Evolutionary conservation across 2,329 filamentous ascomycete species (phyloP).

Genomic region (Ophiostoma triangulosporum): DNA sequence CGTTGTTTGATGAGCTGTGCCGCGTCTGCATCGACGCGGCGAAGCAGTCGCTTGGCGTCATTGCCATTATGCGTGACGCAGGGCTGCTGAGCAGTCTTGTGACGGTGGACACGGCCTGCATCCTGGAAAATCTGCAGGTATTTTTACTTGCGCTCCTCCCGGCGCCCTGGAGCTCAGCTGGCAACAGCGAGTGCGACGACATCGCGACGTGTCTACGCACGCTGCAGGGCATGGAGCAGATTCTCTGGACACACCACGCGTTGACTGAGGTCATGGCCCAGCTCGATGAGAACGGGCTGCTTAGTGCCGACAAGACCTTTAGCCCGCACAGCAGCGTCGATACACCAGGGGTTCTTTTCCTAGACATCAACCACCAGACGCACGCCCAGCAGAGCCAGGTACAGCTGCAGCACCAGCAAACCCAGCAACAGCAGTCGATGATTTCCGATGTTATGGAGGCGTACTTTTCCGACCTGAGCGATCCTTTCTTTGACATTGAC

Average conservation of each 20-base stretch:
- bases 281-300: slow-evolving; percentile 15
- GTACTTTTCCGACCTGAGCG: slow-evolving; percentile 14
- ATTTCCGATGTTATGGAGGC: slow-evolving; percentile 14
- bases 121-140: slow-evolving; percentile 17
- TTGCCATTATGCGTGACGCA: slow-evolving; percentile 14
- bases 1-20: slow-evolving; percentile 15
- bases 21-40: slow-evolving; percentile 16
- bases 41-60: slow-evolving; percentile 12
- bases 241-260: slow-evolving; percentile 16
- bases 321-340: slow-evolving; percentile 10
- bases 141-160: slow-evolving; percentile 15
- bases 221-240: slow-evolving; percentile 18
- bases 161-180: background rate
- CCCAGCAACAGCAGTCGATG: background rate
- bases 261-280: slow-evolving; percentile 18
- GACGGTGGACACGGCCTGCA: slow-evolving; percentile 14
- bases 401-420: background rate
- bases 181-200: slow-evolving; percentile 4
- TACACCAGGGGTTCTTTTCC: slow-evolving; percentile 12
- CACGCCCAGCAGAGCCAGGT: background rate
- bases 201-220: slow-evolving; percentile 14
- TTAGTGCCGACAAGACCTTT: slow-evolving; percentile 13
- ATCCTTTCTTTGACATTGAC: slow-evolving; percentile 11
- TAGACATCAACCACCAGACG: slow-evolving; percentile 11
- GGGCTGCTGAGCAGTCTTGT: slow-evolving; percentile 16